A percentile compares a stretch with the other conserved stretches of the same genome.
Conservation (phyloP, 2,329 filamentous ascomycete species). For the Geosmithia putterillii region DNA sequence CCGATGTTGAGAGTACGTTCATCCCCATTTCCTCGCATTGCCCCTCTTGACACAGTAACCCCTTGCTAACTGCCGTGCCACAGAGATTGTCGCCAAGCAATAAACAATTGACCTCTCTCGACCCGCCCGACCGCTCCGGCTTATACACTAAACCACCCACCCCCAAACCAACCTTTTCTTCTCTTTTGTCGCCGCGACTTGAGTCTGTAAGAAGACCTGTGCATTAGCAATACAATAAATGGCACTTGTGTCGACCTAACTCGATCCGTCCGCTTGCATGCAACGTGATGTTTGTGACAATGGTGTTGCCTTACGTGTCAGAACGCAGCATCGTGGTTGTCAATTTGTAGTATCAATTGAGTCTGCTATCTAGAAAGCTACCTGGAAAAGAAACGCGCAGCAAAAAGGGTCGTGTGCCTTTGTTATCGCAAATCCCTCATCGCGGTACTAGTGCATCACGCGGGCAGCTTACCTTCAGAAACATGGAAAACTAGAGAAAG, state of each 20-base stretch:
- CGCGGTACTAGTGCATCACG: neutral
- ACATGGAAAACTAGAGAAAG: no score
- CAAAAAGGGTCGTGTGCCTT: neutral
- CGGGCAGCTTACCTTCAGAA: neutral
- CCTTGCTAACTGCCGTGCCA: slow-evolving; percentile 1
- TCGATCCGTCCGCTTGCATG: slow-evolving; percentile 7
- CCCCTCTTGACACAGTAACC: neutral
- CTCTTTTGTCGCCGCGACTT: slow-evolving; percentile 9
- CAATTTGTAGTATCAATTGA: neutral
- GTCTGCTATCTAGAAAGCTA: neutral
- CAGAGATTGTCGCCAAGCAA: slow-evolving; percentile 55
- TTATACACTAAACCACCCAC: slow-evolving; percentile 1
- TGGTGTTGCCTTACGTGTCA: neutral
- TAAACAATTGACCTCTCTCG: slow-evolving; percentile 37
- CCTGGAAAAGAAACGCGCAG: neutral
- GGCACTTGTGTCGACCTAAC: slow-evolving; percentile 9
- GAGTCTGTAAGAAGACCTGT: slow-evolving; percentile 48
- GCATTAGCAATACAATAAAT: slow-evolving; percentile 43
- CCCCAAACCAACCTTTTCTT: slow-evolving; percentile 16
- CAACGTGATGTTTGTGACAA: neutral
- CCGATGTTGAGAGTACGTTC: slow-evolving; percentile 81
- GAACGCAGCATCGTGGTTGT: neutral
- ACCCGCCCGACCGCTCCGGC: slow-evolving; percentile 7
- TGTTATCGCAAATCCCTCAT: neutral
- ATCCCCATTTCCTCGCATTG: neutral